Conservation (phyloP, 768 basidiomycete species). For the Hericium alpestre region DNA sequence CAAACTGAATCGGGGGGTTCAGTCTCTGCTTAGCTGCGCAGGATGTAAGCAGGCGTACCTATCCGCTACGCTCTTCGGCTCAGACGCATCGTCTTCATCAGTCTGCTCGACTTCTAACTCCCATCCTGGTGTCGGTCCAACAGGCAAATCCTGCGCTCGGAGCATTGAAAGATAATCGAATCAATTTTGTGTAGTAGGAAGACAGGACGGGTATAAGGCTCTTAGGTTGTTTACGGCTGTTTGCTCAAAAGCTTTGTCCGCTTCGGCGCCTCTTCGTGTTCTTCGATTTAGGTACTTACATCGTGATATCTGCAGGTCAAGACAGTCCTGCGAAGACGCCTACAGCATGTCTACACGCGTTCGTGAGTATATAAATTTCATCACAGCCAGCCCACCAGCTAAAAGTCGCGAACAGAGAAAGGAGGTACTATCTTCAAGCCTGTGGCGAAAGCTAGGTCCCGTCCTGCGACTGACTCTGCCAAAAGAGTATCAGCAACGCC, state of each 20-base stretch:
- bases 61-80: slow-evolving; percentile 40
- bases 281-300: not conserved
- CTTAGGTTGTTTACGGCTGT: not conserved
- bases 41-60: slow-evolving; percentile 32
- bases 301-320: not conserved
- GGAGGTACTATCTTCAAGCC: slow-evolving; percentile 62
- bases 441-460: slow-evolving; percentile 45
- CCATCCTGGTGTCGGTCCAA: slow-evolving; percentile 50
- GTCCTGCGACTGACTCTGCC: slow-evolving; percentile 13
- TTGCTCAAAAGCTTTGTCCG: not conserved
- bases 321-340: not conserved
- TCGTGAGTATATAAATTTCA: slow-evolving; percentile 39
- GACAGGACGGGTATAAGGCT: not conserved
- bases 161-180: not conserved
- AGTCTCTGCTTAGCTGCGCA: not conserved
- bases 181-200: not conserved
- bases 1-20: slow-evolving; percentile 28
- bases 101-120: slow-evolving; percentile 39
- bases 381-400: not conserved
- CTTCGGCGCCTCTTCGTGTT: not conserved
- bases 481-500: slow-evolving; percentile 15
- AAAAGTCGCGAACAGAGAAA: slow-evolving; percentile 40
- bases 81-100: slow-evolving; percentile 15
- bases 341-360: slow-evolving; percentile 34
- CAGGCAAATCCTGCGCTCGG: slow-evolving; percentile 32